Evolutionary conservation across 2,329 filamentous ascomycete genomes (phyloP).

Genomic region (Lasiodiplodia sp.): DNA sequence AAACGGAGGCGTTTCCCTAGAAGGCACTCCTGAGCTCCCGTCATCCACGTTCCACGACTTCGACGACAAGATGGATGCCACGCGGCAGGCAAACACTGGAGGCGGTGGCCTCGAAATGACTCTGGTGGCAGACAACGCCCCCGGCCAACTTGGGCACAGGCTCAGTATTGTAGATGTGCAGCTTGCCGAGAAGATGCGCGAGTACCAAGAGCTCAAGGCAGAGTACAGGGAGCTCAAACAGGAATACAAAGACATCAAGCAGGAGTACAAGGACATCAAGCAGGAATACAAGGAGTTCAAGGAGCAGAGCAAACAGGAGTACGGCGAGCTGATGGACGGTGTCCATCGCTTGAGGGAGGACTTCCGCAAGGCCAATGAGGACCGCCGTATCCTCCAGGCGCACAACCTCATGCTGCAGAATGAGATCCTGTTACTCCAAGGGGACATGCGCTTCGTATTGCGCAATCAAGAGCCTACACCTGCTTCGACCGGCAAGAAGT

Average conservation of each 20-base stretch:
- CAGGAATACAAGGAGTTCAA: neutral
- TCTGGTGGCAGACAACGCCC: neutral
- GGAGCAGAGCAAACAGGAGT: neutral
- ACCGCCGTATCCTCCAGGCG: constrained; percentile 1
- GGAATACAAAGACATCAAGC: constrained; percentile 6
- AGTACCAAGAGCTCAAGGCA: neutral
- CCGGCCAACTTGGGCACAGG: neutral
- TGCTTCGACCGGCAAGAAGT: neutral
- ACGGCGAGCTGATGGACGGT: neutral
- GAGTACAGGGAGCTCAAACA: neutral
- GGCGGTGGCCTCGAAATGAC: neutral
- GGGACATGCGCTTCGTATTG: constrained; percentile 1
- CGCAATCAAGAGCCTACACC: neutral
- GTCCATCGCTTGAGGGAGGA: neutral
- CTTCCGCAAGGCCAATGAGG: neutral
- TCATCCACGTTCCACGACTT: neutral
- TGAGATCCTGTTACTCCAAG: constrained; percentile 4
- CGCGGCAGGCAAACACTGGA: neutral
- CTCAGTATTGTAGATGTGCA: neutral
- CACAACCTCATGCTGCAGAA: neutral
- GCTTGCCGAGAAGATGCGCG: neutral
- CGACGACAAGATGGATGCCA: neutral
- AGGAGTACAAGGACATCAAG: neutral
- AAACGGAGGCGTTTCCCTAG: neutral
- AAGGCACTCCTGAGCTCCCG: neutral